Base-by-base conservation (phyloP, 2,329 filamentous ascomycete genomes). In the Zasmidium citrigriseum region DNA sequence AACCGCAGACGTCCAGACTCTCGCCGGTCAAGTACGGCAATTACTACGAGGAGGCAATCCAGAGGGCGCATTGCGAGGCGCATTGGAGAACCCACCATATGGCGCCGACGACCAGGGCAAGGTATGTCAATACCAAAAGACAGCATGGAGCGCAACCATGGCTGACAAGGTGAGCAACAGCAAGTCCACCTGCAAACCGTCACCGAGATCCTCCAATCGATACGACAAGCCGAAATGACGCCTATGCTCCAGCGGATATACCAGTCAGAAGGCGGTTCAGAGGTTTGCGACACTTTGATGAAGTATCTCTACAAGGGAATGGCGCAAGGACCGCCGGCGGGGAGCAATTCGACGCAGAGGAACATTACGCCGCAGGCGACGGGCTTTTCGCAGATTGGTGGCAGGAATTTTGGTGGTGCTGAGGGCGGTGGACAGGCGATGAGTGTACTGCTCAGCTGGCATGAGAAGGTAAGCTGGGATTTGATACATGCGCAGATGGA, bases 241-340 rank as follows among this genome's bases (percentile, higher is more conserved):
- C 89, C 91, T 14, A 86, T 98, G 70, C 81, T 99, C 66, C 86
- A 88, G 77, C 85, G 87, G 58, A 89, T 98, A 70, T 92, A 95
- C 78, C 81, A 80, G 59, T 86, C 88, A 11, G 86, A 89, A 52
- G 90, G 90, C 61, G 95, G 95, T 24, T 86, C 86, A 61, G 95
- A 98, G 77, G 83, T 90, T 61, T 80, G 96, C 66, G 95, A 99
- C 75, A 91, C 93, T 52, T 80, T 99, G 75, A 96, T 96, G 90
- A 99, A 99, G 81, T 99, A 97, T 78, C 82, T 97, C 87, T 97
- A 85, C 71, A 96, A 96, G 80, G 93, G 93, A 67, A 96, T 97
- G 93, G 74, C 76, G 51, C 75, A 78, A 60, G 64, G 69, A 18
- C 59, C 65, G 20, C 65, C 68, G 9, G 66, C 72, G 16, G 67